Evolutionary conservation across 257 asterid genomes (phyloP).

Genomic region (Craterostigma plantagineum): DNA sequence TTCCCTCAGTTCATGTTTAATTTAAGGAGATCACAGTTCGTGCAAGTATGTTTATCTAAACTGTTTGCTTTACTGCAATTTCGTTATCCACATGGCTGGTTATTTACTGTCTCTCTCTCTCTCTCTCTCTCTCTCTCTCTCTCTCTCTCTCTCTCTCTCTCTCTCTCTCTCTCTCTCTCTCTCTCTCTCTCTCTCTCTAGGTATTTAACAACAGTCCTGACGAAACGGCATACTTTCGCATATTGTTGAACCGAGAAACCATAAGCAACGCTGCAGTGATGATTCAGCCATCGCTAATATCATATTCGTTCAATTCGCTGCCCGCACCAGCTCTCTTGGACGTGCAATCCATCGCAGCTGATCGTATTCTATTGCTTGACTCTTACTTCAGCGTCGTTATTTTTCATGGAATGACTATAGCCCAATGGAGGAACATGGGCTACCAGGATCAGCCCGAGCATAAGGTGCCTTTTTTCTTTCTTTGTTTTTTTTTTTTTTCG

Average conservation of each 20-base stretch:
- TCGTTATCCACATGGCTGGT: not conserved
- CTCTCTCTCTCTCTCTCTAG: no score
- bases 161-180: no score
- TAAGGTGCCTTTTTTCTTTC: constrained; percentile 25
- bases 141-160: no score
- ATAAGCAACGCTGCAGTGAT: constrained; percentile 88
- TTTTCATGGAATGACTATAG: constrained; percentile 95
- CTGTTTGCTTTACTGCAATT: constrained; percentile 1
- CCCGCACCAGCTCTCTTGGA: constrained; percentile 90
- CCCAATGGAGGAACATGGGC: constrained; percentile 98
- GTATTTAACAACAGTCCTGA: constrained; percentile 97
- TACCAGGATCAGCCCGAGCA: constrained; percentile 88
- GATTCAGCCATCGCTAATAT: constrained; percentile 93
- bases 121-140: no score
- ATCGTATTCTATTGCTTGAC: constrained; percentile 86
- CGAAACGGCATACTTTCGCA: constrained; percentile 96
- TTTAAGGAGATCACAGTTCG: constrained; percentile 89
- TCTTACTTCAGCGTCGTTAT: constrained; percentile 81
- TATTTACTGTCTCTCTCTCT: not conserved
- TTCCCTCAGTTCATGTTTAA: constrained; percentile 97
- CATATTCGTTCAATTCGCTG: constrained; percentile 68
- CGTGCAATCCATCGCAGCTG: constrained; percentile 82
- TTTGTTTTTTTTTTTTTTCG: no score
- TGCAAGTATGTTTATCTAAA: constrained; percentile 38
- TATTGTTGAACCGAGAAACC: constrained; percentile 77